Evolutionary conservation across 192 early-diverging fungal species (phyloP).

Genomic region (Rhizophlyctis rosea): DNA sequence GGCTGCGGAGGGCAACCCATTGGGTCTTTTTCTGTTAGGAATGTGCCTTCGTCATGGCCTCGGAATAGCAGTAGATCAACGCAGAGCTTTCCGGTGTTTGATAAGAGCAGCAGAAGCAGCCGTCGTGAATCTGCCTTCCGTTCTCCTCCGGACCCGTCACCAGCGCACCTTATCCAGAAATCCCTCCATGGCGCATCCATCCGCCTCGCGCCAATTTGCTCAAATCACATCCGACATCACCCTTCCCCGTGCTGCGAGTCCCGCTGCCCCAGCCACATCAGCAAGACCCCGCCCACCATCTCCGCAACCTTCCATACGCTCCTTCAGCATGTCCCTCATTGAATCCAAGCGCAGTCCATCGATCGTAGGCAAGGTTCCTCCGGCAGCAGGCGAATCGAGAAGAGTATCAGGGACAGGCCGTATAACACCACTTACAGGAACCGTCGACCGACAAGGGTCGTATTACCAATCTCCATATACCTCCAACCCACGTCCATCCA

Average conservation of each 20-base stretch:
- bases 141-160: slow-evolving; percentile 1
- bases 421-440: no score
- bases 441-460: neutral
- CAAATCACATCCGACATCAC: neutral
- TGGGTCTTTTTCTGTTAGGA: slow-evolving; percentile 16
- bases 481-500: neutral
- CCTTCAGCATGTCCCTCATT: neutral
- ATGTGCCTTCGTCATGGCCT: slow-evolving; percentile 26
- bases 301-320: neutral
- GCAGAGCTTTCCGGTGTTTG: slow-evolving; percentile 5
- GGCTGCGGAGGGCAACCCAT: slow-evolving; percentile 13
- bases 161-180: no score
- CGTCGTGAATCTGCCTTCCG: neutral
- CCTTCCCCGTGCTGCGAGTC: neutral
- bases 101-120: slow-evolving; percentile 7
- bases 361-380: neutral
- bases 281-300: no score
- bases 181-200: neutral
- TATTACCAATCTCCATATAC: neutral
- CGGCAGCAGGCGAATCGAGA: no score
- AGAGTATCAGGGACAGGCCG: no score
- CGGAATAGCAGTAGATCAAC: slow-evolving; percentile 15
- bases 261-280: neutral
- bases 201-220: neutral
- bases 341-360: no score